A percentile compares a stretch with the other conserved stretches of the same genome.
Conservation (phyloP, 176 grass and related monocot species). For the Ensete glaucum region DNA sequence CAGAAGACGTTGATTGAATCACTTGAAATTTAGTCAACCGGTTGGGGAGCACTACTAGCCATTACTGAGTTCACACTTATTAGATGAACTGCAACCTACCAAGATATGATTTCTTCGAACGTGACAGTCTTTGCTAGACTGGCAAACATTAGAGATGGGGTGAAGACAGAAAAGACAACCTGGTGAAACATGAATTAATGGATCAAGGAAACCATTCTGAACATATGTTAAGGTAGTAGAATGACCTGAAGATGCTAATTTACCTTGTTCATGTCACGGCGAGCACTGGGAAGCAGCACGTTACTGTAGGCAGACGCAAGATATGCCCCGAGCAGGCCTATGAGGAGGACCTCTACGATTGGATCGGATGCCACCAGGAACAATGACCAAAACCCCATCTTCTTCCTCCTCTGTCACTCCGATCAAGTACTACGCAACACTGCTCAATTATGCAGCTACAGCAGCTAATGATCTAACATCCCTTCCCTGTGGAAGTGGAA, state of each 20-base stretch:
- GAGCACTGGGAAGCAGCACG: conserved; percentile 46
- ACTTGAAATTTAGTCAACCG: neutral
- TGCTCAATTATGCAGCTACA: neutral
- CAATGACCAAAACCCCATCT: conserved; percentile 60
- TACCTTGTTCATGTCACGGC: conserved; percentile 85
- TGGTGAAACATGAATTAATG: conserved; percentile 11
- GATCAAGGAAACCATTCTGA: neutral
- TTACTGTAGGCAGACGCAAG: conserved; percentile 60
- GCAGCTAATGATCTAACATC: neutral
- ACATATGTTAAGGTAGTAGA: neutral
- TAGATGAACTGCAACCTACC: conserved; percentile 32
- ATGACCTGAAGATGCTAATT: neutral
- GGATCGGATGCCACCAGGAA: conserved; percentile 72
- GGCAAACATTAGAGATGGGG: conserved; percentile 62
- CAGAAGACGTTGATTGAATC: neutral
- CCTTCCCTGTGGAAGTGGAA: neutral
- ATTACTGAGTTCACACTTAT: neutral
- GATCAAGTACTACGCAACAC: neutral
- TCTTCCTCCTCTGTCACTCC: neutral
- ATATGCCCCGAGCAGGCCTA: conserved; percentile 67
- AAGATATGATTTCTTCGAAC: conserved; percentile 62
- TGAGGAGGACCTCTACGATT: conserved; percentile 67
- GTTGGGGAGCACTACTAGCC: neutral
- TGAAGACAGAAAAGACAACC: conserved; percentile 83
- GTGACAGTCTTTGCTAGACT: conserved; percentile 77